Conservation (phyloP, 2,329 filamentous ascomycete genomes). For the Purpureocillium takamizusanense region DNA sequence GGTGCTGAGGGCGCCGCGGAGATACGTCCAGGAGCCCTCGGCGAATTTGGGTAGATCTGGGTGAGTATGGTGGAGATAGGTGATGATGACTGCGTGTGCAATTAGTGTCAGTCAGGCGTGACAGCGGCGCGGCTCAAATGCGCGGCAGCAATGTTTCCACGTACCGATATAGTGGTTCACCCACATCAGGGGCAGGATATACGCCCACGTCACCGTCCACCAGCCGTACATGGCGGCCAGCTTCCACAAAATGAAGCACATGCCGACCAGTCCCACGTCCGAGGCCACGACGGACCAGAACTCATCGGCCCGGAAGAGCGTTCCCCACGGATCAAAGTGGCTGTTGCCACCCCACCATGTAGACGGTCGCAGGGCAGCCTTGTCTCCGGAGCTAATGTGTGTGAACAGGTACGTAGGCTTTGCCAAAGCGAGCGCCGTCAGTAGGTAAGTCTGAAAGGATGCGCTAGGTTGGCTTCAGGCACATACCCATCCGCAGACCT, state of each 20-base stretch:
- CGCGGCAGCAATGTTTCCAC: constrained; percentile 11
- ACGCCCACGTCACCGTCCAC: constrained; percentile 45
- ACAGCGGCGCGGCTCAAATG: no score
- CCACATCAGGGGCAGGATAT: constrained; percentile 59
- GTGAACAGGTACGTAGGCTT: constrained; percentile 47
- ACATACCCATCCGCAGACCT: constrained; percentile 50
- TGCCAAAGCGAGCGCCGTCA: no score
- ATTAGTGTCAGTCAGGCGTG: no score
- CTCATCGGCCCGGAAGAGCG: constrained; percentile 51
- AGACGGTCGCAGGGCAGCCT: constrained; percentile 2
- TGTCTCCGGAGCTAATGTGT: constrained; percentile 33
- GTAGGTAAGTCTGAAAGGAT: no score
- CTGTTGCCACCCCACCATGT: constrained; percentile 25
- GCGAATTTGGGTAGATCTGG: constrained; percentile 36
- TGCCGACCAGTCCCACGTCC: constrained; percentile 49
- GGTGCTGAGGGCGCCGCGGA: constrained; percentile 50
- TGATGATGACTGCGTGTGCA: constrained; percentile 51
- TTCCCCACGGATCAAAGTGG: constrained; percentile 54
- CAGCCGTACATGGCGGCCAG: constrained; percentile 38
- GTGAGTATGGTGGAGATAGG: constrained; percentile 56
- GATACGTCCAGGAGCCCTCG: constrained; percentile 49
- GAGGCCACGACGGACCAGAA: constrained; percentile 46
- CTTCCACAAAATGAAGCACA: constrained; percentile 40
- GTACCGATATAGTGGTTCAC: constrained; percentile 61
- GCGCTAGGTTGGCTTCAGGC: no score